Conservation (phyloP, 352 stramenopile genomes). For the Globisporangium takayamanum region DNA sequence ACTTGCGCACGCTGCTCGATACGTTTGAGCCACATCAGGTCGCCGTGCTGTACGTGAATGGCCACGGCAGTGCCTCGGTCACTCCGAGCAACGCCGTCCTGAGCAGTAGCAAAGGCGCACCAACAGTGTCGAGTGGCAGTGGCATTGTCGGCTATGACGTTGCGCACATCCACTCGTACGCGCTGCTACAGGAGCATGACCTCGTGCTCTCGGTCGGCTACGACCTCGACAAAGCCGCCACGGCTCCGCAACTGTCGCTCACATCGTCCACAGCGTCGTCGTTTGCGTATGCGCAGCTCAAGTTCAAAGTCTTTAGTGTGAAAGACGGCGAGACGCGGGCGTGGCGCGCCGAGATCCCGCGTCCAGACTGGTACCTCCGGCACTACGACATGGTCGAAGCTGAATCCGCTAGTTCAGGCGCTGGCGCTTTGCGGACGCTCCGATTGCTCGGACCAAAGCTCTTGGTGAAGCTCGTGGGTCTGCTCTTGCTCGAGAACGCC, state of each 20-base stretch:
- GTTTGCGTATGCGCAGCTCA: slow-evolving; percentile 20
- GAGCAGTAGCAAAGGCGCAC: neutral
- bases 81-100: slow-evolving; percentile 18
- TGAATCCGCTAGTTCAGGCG: slow-evolving; percentile 27
- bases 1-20: slow-evolving; percentile 59
- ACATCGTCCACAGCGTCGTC: neutral
- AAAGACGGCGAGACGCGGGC: slow-evolving; percentile 39
- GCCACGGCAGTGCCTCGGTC: slow-evolving; percentile 18
- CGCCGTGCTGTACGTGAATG: slow-evolving; percentile 53
- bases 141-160: slow-evolving; percentile 76
- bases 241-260: neutral
- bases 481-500: slow-evolving; percentile 67
- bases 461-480: slow-evolving; percentile 60
- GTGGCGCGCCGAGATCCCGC: slow-evolving; percentile 64
- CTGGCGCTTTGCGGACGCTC: slow-evolving; percentile 47
- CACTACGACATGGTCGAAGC: slow-evolving; percentile 52
- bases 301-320: slow-evolving; percentile 65
- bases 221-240: slow-evolving; percentile 13
- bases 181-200: slow-evolving; percentile 59
- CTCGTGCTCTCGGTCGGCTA: slow-evolving; percentile 69
- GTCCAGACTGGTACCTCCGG: slow-evolving; percentile 67
- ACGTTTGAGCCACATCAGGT: slow-evolving; percentile 78
- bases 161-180: slow-evolving; percentile 66
- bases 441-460: slow-evolving; percentile 60
- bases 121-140: neutral